These are phyloP conservation scores for Fibroporia radiculosa DNA, from an alignment of 768 basidiomycete genomes.

Conservation along the genomic window DNA sequence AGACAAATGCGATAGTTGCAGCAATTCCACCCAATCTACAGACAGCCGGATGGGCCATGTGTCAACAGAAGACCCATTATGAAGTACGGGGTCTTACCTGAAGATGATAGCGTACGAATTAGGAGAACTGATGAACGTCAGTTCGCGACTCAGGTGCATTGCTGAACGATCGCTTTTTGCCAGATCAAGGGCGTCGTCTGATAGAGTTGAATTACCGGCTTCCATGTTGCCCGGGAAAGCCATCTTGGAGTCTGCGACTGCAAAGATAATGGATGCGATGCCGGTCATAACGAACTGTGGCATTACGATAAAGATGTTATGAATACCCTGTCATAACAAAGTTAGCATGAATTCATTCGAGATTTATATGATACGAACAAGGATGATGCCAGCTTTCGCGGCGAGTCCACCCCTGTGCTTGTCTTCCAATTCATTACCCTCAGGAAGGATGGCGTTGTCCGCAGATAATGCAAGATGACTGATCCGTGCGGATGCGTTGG, in stretches of 20 bases:
- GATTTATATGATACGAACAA: constrained; percentile 34
- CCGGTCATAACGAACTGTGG: constrained; percentile 93
- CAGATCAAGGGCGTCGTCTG: neutral
- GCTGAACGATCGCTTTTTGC: neutral
- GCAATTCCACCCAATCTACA: constrained; percentile 50
- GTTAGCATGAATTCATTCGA: neutral
- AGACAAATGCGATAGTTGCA: constrained; percentile 44
- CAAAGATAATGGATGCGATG: constrained; percentile 79
- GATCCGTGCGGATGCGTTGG: constrained; percentile 39
- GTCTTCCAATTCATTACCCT: constrained; percentile 16
- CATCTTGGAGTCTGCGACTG: constrained; percentile 66
- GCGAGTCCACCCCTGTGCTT: constrained; percentile 37
- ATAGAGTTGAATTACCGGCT: neutral
- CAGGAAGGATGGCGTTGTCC: constrained; percentile 10
- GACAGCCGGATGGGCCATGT: neutral
- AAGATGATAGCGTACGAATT: constrained; percentile 80
- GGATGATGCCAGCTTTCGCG: constrained; percentile 81
- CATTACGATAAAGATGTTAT: constrained; percentile 89
- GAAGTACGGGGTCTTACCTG: constrained; percentile 39
- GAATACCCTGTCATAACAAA: constrained; percentile 63
- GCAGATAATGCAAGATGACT: constrained; percentile 37
- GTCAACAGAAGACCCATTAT: neutral
- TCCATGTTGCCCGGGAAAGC: neutral
- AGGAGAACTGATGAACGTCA: constrained; percentile 26
- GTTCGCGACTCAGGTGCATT: constrained; percentile 3